These are phyloP conservation scores for Ustulina deusta DNA, from an alignment of 2,329 filamentous ascomycete species.

Conservation along the genomic window DNA sequence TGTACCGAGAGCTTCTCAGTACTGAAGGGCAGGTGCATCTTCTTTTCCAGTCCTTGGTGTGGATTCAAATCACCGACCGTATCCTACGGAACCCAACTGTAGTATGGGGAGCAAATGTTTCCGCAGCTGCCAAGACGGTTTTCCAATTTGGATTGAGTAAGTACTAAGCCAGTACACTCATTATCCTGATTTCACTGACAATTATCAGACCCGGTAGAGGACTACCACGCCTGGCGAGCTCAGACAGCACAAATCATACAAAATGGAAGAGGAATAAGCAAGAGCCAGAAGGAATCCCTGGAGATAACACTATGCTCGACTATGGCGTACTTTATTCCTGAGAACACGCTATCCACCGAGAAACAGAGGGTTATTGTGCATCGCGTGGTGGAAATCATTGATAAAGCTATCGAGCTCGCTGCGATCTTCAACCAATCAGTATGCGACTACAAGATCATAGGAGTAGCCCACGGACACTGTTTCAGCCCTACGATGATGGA, in stretches of 20 bases:
- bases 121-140: not conserved
- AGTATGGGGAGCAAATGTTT: not conserved
- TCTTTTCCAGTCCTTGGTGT: slow-evolving; percentile 17
- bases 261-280: not conserved
- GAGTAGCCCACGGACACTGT: not conserved
- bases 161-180: not conserved
- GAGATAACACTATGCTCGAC: not conserved
- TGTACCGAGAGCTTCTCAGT: slow-evolving; percentile 6
- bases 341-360: not conserved
- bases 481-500: slow-evolving; percentile 18
- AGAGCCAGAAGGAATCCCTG: not conserved
- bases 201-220: not conserved
- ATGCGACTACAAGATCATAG: not conserved
- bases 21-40: slow-evolving; percentile 9
- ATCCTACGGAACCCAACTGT: not conserved
- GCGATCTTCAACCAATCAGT: slow-evolving; percentile 28
- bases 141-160: not conserved
- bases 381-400: not conserved
- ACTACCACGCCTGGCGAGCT: slow-evolving; percentile 23
- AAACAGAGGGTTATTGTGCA: not conserved
- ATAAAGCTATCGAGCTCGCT: slow-evolving; percentile 26
- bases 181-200: not conserved
- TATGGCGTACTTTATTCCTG: not conserved
- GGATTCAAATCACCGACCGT: not conserved
- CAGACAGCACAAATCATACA: slow-evolving; percentile 9